Evolutionary conservation across 768 basidiomycete species (phyloP), one percentile per base, ranked within the genome.

Genomic region (Suillus variegatus): DNA sequence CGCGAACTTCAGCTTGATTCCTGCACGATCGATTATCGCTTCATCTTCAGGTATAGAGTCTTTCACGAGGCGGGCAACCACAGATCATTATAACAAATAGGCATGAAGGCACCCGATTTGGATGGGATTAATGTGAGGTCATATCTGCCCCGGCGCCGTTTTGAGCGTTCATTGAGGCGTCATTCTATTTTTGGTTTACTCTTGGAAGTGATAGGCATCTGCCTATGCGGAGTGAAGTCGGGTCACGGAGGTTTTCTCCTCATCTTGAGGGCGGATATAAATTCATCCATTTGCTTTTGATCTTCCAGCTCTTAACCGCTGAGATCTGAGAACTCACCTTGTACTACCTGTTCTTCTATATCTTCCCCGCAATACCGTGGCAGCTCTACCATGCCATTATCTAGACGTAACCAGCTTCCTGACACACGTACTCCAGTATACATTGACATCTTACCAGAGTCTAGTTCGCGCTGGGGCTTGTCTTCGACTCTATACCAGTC

Each of bases 11-110:
- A 4, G 89, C 89, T 38, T 84, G 91, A 61, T 92, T 89, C 72
- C 90, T 89, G 82, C 82, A 91, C 64, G 91, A 92, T 76, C 83
- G 87, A 58, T 92, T 91, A 92, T 77, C 84, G 88, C 60, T 92
- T 92, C 76, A 89, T 36, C 7, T 36, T 36, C 60, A 88, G 92
- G 68, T 88, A 89, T 77, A 92, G n/a, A n/a, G n/a, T 92, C 71
- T 86, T 81, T 72, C 80, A 81, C 51, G 84, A 82, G 68, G 92
- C 91, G 0, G 88, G 90, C 25, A 86, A 88, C 74, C 81, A 82
- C 67, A 83, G 91, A 66, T 88, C 88, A 8, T 85, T 90, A 36
- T 92, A 92, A 74, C 90, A 92, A 76, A 90, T 92, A 56, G 91
- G 91, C 64, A 90, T 89, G 68, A 90, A 92, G 74, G 88, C 89